Conservation (phyloP, 2,329 filamentous ascomycete species). For the Didymosphaeria variabile region DNA sequence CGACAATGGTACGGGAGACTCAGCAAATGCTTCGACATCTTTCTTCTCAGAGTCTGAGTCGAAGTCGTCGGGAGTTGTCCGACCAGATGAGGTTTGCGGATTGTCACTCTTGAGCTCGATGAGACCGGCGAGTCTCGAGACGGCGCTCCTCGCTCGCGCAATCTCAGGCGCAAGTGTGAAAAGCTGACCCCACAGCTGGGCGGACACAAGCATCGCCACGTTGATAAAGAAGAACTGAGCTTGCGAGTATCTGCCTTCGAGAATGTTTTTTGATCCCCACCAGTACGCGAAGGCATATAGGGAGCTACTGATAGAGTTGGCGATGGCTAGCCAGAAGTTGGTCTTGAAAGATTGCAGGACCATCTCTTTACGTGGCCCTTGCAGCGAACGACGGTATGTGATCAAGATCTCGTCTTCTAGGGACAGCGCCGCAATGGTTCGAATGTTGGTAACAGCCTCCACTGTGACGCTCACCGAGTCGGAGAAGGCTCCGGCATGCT, state of each 20-base stretch:
- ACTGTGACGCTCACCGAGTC: slow-evolving; percentile 61
- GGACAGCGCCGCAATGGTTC: slow-evolving; percentile 61
- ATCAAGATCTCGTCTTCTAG: slow-evolving; percentile 60
- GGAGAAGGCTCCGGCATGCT: slow-evolving; percentile 61
- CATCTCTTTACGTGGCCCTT: slow-evolving; percentile 59
- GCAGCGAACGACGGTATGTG: slow-evolving; percentile 57
- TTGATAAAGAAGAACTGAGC: slow-evolving; percentile 79
- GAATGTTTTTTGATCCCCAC: slow-evolving; percentile 79
- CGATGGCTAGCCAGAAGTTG: slow-evolving; percentile 69
- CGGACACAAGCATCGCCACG: slow-evolving; percentile 74
- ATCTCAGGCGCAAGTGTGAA: slow-evolving; percentile 79
- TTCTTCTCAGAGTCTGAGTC: slow-evolving; percentile 67
- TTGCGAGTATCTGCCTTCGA: slow-evolving; percentile 70
- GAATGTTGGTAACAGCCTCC: slow-evolving; percentile 62
- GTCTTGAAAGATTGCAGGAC: slow-evolving; percentile 60
- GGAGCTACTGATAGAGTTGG: slow-evolving; percentile 69
- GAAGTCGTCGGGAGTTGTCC: slow-evolving; percentile 85
- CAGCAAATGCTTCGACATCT: slow-evolving; percentile 45
- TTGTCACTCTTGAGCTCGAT: slow-evolving; percentile 46
- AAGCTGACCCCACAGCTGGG: slow-evolving; percentile 77
- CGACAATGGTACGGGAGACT: slow-evolving; percentile 67
- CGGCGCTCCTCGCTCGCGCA: slow-evolving; percentile 70
- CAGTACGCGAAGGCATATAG: slow-evolving; percentile 81
- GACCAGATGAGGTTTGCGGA: slow-evolving; percentile 70
- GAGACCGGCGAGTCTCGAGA: slow-evolving; percentile 80